Evolutionary conservation across 352 stramenopile genomes (phyloP).

Genomic region (Globisporangium abappressorium): DNA sequence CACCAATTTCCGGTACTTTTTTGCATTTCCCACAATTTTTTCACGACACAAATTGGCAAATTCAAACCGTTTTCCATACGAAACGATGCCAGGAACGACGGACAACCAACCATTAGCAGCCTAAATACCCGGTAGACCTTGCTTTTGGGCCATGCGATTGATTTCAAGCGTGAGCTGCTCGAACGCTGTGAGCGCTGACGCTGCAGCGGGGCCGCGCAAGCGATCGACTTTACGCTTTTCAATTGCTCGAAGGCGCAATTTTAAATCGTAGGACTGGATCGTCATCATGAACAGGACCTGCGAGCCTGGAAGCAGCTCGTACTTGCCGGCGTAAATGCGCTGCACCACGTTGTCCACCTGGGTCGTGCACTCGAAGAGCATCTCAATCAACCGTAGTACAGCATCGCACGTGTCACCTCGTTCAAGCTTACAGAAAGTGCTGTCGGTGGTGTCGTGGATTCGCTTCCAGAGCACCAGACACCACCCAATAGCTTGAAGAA

Average conservation of each 20-base stretch:
- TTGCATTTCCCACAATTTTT: not conserved
- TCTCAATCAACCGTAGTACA: not conserved
- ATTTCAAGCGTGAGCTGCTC: not conserved
- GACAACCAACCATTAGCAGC: not conserved
- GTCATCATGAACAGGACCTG: not conserved
- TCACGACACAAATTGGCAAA: not conserved
- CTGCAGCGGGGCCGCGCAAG: not conserved
- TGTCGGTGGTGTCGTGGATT: not conserved
- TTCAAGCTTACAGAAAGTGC: not conserved
- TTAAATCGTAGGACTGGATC: not conserved
- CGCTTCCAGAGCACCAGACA: not conserved
- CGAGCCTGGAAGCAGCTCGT: not conserved
- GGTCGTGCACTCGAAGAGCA: not conserved
- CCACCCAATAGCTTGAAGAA: not conserved
- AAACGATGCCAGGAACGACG: not conserved
- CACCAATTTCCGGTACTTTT: not conserved
- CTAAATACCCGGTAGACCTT: not conserved
- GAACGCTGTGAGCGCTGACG: not conserved
- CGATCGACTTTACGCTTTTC: not conserved
- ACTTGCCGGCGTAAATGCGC: not conserved
- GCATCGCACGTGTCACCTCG: not conserved
- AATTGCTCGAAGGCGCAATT: not conserved
- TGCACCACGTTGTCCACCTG: constrained; percentile 1
- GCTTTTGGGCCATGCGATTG: not conserved
- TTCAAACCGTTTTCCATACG: not conserved